These are phyloP conservation scores for Ustilago loliicola DNA, from an alignment of 1,284 basidiomycete species.

Conservation along the genomic window DNA sequence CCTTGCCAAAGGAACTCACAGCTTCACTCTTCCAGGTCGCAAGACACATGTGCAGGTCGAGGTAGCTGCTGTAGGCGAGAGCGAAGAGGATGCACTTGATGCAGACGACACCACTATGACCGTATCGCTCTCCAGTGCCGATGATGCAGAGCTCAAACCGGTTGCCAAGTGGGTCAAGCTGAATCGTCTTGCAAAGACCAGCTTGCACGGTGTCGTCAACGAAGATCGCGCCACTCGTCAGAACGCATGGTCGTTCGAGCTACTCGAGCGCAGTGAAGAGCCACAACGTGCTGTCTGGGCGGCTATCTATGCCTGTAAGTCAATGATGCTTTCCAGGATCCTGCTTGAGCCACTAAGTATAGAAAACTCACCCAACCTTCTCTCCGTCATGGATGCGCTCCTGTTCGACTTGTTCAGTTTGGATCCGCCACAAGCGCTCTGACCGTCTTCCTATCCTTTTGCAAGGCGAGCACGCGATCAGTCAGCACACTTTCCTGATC, in stretches of 20 bases:
- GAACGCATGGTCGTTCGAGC: conserved; percentile 35
- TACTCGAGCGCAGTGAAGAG: background rate
- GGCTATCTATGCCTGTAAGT: conserved; percentile 29
- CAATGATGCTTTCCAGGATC: too few relatives aligned
- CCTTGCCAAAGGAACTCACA: conserved; percentile 18
- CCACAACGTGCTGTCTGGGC: conserved; percentile 25
- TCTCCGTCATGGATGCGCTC: too few relatives aligned
- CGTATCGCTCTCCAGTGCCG: too few relatives aligned
- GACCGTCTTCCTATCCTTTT: conserved; percentile 28
- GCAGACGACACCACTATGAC: too few relatives aligned
- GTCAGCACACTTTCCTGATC: conserved; percentile 15
- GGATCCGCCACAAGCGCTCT: conserved; percentile 43
- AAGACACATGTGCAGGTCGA: conserved; percentile 1
- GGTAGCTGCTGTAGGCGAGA: background rate
- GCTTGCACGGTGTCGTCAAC: conserved; percentile 47
- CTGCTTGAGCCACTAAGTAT: too few relatives aligned
- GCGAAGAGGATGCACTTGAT: too few relatives aligned
- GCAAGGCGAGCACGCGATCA: background rate
- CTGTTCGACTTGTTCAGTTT: conserved; percentile 19
- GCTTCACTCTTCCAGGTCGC: conserved; percentile 24
- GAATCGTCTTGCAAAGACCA: conserved; percentile 31
- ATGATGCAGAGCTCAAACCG: background rate
- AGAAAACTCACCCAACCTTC: too few relatives aligned
- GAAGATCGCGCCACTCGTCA: conserved; percentile 35
- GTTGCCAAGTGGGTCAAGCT: conserved; percentile 24